These are phyloP conservation scores for Trypanosoma melophagium DNA, from an alignment of 208 protist species.

Conservation along the genomic window DNA sequence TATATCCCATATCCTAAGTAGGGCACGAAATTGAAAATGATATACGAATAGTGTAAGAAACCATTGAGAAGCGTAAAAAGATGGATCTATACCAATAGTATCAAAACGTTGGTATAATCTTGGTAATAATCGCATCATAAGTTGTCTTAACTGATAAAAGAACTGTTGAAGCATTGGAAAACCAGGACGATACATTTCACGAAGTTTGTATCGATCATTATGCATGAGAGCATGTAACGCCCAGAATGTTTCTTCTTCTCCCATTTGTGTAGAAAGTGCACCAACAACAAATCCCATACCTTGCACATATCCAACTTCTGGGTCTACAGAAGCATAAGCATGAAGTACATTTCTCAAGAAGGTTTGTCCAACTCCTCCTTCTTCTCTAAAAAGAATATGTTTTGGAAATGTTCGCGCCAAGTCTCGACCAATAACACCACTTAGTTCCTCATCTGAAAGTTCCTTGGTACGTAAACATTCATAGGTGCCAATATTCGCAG, in stretches of 20 bases:
- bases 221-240: constrained; percentile 88
- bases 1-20: constrained; percentile 92
- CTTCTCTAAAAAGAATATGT: constrained; percentile 86
- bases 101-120: constrained; percentile 75
- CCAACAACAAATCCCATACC: constrained; percentile 93
- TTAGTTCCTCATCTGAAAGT: constrained; percentile 58
- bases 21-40: constrained; percentile 82
- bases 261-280: constrained; percentile 87
- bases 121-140: constrained; percentile 78
- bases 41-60: constrained; percentile 92
- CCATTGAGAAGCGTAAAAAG: constrained; percentile 92
- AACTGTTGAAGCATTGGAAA: constrained; percentile 90
- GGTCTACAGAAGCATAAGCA: constrained; percentile 88
- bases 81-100: constrained; percentile 65
- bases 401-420: constrained; percentile 87
- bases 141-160: constrained; percentile 86
- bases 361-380: constrained; percentile 79
- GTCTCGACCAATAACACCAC: constrained; percentile 75
- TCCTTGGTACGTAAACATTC: constrained; percentile 64
- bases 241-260: constrained; percentile 93
- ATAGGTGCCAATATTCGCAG: constrained; percentile 78
- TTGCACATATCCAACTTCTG: constrained; percentile 93
- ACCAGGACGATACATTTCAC: constrained; percentile 83
- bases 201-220: constrained; percentile 76
- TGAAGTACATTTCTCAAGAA: constrained; percentile 88